These are phyloP conservation scores for Talaromyces pinophilus DNA, from an alignment of 2,329 filamentous ascomycete genomes.

Conservation along the genomic window DNA sequence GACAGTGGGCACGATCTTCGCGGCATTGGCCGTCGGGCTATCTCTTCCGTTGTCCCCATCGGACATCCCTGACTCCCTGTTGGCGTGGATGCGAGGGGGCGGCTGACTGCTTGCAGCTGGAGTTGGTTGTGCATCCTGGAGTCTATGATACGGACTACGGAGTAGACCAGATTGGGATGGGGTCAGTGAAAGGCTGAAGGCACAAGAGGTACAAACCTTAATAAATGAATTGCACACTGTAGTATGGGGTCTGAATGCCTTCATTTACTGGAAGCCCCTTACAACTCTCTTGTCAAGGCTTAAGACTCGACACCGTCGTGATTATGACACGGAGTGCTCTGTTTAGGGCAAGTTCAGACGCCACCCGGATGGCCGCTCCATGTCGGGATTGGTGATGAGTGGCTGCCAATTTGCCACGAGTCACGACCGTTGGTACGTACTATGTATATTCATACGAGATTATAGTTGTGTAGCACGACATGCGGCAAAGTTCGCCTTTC, in stretches of 20 bases:
- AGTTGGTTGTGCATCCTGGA: neutral
- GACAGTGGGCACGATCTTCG: conserved; percentile 3
- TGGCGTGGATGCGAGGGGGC: neutral
- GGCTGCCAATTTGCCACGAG: conserved; percentile 3
- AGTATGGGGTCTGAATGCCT: neutral
- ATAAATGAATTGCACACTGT: neutral
- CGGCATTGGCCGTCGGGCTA: neutral
- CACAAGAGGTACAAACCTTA: neutral
- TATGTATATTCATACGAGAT: neutral
- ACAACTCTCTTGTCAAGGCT: neutral
- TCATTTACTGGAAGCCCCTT: neutral
- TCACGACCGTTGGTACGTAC: neutral
- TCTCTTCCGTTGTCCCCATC: conserved; percentile 6
- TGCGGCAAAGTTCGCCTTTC: neutral
- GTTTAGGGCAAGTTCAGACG: conserved; percentile 9
- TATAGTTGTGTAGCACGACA: conserved; percentile 8
- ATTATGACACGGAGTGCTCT: conserved; percentile 1
- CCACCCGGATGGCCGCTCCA: neutral
- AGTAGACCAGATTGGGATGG: neutral
- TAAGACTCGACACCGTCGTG: neutral
- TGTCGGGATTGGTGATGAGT: neutral
- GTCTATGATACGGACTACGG: neutral
- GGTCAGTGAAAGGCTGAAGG: neutral
- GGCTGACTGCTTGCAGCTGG: conserved; percentile 13
- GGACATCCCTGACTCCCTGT: conserved; percentile 5